These are phyloP conservation scores for Vigna angularis DNA, from an alignment of 306 rosid genomes.

Conservation along the genomic window DNA sequence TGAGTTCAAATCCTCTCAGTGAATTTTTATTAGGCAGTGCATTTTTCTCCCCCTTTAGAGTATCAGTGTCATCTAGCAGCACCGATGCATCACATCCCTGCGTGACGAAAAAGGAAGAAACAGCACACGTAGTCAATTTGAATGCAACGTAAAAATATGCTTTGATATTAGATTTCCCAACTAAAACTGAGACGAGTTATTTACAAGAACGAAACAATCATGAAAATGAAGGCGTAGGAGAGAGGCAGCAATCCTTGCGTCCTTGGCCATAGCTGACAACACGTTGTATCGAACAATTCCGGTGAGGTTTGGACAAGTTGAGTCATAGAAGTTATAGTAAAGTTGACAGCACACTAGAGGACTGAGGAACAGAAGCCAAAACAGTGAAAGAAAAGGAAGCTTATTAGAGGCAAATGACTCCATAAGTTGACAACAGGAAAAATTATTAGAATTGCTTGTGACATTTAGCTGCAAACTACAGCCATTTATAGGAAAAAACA, in stretches of 20 bases:
- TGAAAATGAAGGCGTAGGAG: conserved; percentile 97
- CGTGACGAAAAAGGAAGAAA: conserved; percentile 10
- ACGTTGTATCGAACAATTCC: conserved; percentile 64
- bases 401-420: conserved; percentile 41
- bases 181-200: background rate
- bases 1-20: conserved; percentile 82
- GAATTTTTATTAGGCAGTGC: conserved; percentile 72
- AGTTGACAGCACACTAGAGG: conserved; percentile 70
- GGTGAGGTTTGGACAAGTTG: conserved; percentile 68
- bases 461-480: conserved; percentile 25
- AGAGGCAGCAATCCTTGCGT: conserved; percentile 88
- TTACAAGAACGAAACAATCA: conserved; percentile 85
- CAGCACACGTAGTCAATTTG: conserved; percentile 11
- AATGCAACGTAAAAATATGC: background rate
- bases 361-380: conserved; percentile 59
- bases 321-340: conserved; percentile 68
- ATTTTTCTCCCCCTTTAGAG: conserved; percentile 82
- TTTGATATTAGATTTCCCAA: background rate
- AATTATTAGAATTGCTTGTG: conserved; percentile 23
- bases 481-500: conserved; percentile 50
- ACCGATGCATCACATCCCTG: conserved; percentile 92
- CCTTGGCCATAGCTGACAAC: conserved; percentile 72
- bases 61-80: conserved; percentile 75
- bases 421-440: conserved; percentile 40
- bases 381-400: conserved; percentile 44